Evolutionary conservation across 495 filamentous ascomycete genomes (phyloP).

Genomic region (Neurospora sp.): DNA sequence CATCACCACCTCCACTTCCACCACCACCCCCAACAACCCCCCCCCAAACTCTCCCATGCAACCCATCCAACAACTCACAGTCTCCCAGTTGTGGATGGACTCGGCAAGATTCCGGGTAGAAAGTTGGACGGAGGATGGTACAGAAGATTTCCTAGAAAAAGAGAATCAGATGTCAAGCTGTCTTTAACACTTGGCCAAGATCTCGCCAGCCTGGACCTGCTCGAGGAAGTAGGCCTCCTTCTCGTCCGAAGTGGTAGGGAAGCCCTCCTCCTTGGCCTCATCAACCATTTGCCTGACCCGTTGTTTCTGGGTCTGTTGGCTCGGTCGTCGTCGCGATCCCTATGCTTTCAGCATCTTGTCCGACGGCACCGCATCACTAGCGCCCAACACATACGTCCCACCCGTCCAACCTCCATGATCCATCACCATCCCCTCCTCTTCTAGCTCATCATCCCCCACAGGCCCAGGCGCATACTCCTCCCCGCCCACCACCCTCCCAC

Average conservation of each 20-base stretch:
- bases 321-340: too few species aligned
- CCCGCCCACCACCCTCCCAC: conserved; percentile 53
- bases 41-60: too few species aligned
- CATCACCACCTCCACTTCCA: too few species aligned
- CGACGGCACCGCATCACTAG: conserved; percentile 15
- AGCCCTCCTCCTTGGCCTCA: conserved; percentile 77
- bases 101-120: too few species aligned
- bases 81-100: too few species aligned
- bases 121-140: too few species aligned
- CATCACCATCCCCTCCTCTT: conserved; percentile 49
- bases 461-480: conserved; percentile 51
- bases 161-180: too few species aligned
- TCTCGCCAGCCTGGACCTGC: conserved; percentile 80
- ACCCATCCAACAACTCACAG: too few species aligned
- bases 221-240: conserved; percentile 80
- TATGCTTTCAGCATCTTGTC: too few species aligned
- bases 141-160: too few species aligned
- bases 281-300: conserved; percentile 61
- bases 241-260: conserved; percentile 83
- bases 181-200: too few species aligned
- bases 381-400: conserved; percentile 72
- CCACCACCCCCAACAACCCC: too few species aligned
- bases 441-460: conserved; percentile 6
- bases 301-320: conserved; percentile 58
- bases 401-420: conserved; percentile 84